Base-by-base conservation (phyloP, 495 filamentous ascomycete genomes). In the Alectoria sarmentosa region DNA sequence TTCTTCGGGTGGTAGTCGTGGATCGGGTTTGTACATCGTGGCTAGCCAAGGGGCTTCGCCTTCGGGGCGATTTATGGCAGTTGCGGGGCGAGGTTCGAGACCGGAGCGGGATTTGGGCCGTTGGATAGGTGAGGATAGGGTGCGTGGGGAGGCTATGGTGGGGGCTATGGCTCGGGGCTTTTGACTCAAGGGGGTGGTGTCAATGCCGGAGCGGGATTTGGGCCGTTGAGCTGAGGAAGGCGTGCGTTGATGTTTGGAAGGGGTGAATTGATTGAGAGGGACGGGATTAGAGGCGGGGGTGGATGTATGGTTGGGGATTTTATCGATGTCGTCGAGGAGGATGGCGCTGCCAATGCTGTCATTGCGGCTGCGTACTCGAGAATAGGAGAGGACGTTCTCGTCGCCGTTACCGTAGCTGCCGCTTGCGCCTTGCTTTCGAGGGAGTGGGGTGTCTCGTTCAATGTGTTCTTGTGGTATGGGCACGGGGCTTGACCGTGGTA, bases 11-110 rank as follows among this genome's bases (percentile, higher is more conserved):
- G 94, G 94, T 19, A 98, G 82, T 46, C 91, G 86, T 44, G 94
- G 94, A 73, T 98, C 94, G 4, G 94, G 95, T 70, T 94, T 95
- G 74, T 96, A 98, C 78, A 95, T 94, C 0, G 87, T 87, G 23
- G 92, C 86, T 75, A 97, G 84, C 94, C 95, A 98, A 44, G 95
- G 95, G 11, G 94, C 89, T 60, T 97, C 93, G 21, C 94, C 95
- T 77, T 98, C 95, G 17, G 92, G 93, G 41, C 87, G 84, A 68
- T 90, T 90, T 79, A 86, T 62, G 71, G 77, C 72, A 74, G 84
- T 80, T 73, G 80, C 73, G 76, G 79, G 80, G 75, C 79, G 80
- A 71, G 71, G 75, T 77, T 83, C 80, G 77, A 79, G 73, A 75
- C 79, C 80, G 76, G 81, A 79, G 68, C 85, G 80, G 14, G 89